Percentiles rank a stretch among this genome's conserved stretches.
Conservation (phyloP, 352 stramenopile species). For the Pythium phragmiticola region DNA sequence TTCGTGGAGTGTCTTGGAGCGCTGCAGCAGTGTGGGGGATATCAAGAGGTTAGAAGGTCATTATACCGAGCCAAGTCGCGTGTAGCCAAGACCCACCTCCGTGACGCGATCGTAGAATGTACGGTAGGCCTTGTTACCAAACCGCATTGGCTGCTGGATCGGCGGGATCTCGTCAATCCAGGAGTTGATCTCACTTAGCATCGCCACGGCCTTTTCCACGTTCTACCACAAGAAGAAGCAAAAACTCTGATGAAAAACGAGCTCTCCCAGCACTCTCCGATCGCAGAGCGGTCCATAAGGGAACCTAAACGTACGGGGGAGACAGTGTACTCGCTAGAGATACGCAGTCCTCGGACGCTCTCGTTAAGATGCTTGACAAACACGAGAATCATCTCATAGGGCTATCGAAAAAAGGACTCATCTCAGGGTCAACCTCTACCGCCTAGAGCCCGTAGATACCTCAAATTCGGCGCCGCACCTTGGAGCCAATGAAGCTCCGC, state of each 20-base stretch:
- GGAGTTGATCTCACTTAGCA: conserved; percentile 63
- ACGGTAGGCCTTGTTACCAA: conserved; percentile 94
- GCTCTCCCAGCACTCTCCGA: background rate
- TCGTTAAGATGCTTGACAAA: conserved; percentile 85
- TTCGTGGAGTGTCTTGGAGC: conserved; percentile 54
- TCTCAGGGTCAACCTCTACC: background rate
- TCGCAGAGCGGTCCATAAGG: background rate
- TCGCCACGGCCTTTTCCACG: conserved; percentile 60
- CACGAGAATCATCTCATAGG: conserved; percentile 78
- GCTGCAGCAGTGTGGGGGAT: conserved; percentile 31
- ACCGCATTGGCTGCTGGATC: conserved; percentile 93
- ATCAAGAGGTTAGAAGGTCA: background rate
- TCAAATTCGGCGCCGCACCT: conserved; percentile 30
- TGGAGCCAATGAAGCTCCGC: conserved; percentile 64
- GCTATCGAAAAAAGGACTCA: conserved; percentile 29
- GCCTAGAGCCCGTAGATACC: background rate
- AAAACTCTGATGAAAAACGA: background rate
- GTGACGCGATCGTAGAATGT: conserved; percentile 84
- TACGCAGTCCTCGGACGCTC: conserved; percentile 59
- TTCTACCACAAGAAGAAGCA: conserved; percentile 38
- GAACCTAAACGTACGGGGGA: conserved; percentile 44
- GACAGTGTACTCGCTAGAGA: conserved; percentile 63
- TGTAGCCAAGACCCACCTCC: conserved; percentile 36
- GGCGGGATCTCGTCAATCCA: conserved; percentile 93
- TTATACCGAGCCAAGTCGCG: background rate